A percentile compares a stretch with the other conserved stretches of the same genome.
Conservation (phyloP, 1,284 basidiomycete genomes). For the Volvariella volvacea region DNA sequence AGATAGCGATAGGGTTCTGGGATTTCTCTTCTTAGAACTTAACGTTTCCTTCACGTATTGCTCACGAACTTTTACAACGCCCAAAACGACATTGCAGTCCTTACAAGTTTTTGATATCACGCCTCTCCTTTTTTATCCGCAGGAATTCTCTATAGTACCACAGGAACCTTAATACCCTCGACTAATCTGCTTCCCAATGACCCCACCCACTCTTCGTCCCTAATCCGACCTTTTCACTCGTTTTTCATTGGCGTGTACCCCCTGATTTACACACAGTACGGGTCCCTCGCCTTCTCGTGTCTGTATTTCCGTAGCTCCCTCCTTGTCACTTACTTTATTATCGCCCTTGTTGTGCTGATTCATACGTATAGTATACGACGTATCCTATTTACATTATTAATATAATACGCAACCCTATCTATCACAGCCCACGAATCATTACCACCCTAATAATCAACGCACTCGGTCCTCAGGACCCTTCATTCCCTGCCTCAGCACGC, state of each 20-base stretch:
- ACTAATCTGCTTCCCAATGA: not conserved
- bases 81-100: not conserved
- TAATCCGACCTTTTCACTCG: not conserved
- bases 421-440: slow-evolving; percentile 6
- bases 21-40: no score
- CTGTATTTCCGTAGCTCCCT: slow-evolving; percentile 1
- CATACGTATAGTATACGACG: not conserved
- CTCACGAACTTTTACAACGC: no score
- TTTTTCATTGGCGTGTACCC: slow-evolving; percentile 1
- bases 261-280: not conserved
- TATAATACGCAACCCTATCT: not conserved
- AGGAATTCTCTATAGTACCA: not conserved
- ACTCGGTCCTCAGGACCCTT: not conserved
- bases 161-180: not conserved
- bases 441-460: slow-evolving; percentile 7
- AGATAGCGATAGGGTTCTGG: no score
- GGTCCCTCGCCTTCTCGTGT: not conserved
- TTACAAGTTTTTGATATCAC: not conserved
- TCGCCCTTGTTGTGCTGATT: not conserved
- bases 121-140: not conserved
- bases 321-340: not conserved
- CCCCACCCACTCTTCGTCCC: not conserved
- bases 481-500: not conserved
- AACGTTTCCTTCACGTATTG: no score
- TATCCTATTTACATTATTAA: not conserved